Percentiles rank a stretch among this genome's conserved stretches.
Evolutionary conservation across 352 stramenopile genomes (phyloP).

Genomic region (Globisporangium yorkense): DNA sequence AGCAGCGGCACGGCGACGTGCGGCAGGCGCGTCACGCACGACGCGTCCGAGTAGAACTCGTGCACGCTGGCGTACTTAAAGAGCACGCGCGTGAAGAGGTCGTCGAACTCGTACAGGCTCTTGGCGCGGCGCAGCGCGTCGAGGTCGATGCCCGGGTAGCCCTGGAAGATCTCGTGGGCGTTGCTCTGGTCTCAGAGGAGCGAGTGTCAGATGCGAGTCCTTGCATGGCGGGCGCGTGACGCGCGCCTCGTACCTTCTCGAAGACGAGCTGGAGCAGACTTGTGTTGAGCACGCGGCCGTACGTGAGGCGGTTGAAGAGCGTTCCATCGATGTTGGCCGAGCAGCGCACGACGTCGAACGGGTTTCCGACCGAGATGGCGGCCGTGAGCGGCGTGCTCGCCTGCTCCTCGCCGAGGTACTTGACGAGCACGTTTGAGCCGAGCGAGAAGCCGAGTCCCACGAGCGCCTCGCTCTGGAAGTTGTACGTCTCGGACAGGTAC

Average conservation of each 20-base stretch:
- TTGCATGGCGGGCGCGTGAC: not conserved
- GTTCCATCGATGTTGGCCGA: constrained; percentile 34
- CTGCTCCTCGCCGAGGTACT: constrained; percentile 63
- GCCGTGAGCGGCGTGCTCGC: constrained; percentile 27
- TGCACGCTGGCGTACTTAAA: constrained; percentile 45
- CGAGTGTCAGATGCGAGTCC: no score
- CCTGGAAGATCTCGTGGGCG: constrained; percentile 46
- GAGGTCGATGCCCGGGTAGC: constrained; percentile 39
- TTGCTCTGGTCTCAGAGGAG: constrained; percentile 30
- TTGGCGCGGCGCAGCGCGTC: constrained; percentile 24
- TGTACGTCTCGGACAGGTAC: constrained; percentile 31
- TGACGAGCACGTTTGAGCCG: constrained; percentile 67
- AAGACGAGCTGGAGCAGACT: constrained; percentile 60
- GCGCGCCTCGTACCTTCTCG: constrained; percentile 11
- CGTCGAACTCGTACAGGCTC: constrained; percentile 57
- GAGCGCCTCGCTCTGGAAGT: constrained; percentile 31
- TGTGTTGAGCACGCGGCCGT: constrained; percentile 39
- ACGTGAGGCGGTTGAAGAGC: constrained; percentile 50
- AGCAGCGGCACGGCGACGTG: constrained; percentile 37
- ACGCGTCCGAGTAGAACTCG: constrained; percentile 41
- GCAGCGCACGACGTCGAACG: constrained; percentile 53
- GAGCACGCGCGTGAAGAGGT: constrained; percentile 47
- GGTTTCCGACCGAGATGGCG: constrained; percentile 61
- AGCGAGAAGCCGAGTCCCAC: constrained; percentile 65
- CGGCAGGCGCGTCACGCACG: constrained; percentile 25